phyloP scores from a whole-genome alignment of 129 eudicot genomes.

The Kitagawia praeruptora region DNA sequence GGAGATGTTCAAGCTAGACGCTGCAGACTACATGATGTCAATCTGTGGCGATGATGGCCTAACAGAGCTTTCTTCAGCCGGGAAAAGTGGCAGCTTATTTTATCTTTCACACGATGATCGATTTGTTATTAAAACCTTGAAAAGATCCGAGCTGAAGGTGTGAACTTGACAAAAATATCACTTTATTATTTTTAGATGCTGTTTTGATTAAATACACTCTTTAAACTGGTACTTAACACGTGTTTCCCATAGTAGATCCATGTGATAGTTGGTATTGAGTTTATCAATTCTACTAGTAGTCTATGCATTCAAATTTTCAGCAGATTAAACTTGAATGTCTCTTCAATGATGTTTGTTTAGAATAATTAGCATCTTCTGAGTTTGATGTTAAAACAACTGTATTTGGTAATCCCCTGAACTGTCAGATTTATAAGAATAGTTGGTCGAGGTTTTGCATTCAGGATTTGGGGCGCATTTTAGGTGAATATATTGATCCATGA shows the following conservation, averaged over 20 bases:
- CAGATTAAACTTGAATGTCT: background rate
- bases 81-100: slow-evolving; percentile 97
- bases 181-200: background rate
- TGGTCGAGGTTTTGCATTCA: background rate
- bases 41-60: slow-evolving; percentile 96
- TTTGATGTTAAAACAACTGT: background rate
- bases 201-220: background rate
- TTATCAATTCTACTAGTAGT: background rate
- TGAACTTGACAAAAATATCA: background rate
- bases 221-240: slow-evolving; percentile 11
- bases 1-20: slow-evolving; percentile 93
- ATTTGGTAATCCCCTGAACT: background rate
- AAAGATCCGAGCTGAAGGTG: slow-evolving; percentile 95
- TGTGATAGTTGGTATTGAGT: background rate
- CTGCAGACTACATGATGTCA: slow-evolving; percentile 99
- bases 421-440: background rate
- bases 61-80: slow-evolving; percentile 94
- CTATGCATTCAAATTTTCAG: background rate
- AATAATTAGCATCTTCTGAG: background rate
- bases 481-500: background rate
- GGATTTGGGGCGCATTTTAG: background rate
- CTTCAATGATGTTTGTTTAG: too few species aligned
- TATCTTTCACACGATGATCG: slow-evolving; percentile 96
- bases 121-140: slow-evolving; percentile 87
- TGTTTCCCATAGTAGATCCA: background rate